Conservation (phyloP, 495 filamentous ascomycete species). For the Penicillium verhagenii region DNA sequence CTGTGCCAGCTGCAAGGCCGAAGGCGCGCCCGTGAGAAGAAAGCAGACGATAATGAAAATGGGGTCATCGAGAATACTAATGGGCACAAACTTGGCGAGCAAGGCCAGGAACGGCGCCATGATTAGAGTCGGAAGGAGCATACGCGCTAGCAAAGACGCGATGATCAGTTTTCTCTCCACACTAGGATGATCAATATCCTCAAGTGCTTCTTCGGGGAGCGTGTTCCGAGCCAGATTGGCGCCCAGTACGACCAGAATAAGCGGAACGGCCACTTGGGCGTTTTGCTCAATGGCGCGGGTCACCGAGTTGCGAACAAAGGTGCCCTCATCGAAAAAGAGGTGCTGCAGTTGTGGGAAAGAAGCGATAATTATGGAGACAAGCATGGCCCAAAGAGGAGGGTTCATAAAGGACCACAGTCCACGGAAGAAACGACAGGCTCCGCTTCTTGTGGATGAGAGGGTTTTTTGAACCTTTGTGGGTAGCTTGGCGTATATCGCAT, state of each 20-base stretch:
- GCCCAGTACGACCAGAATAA: conserved; percentile 95
- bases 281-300: conserved; percentile 82
- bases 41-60: conserved; percentile 98
- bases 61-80: conserved; percentile 95
- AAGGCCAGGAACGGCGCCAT: conserved; percentile 92
- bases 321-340: conserved; percentile 84
- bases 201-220: conserved; percentile 52
- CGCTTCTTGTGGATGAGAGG: conserved; percentile 43
- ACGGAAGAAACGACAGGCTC: conserved; percentile 50
- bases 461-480: conserved; percentile 57
- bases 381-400: conserved; percentile 96
- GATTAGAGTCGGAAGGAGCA: conserved; percentile 87
- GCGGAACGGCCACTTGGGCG: conserved; percentile 86
- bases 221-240: conserved; percentile 87
- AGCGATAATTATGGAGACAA: conserved; percentile 81
- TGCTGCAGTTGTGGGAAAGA: conserved; percentile 81
- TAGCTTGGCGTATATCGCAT: conserved; percentile 44
- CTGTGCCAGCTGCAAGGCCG: conserved; percentile 91
- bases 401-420: conserved; percentile 96
- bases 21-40: conserved; percentile 90
- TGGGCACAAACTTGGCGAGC: conserved; percentile 85
- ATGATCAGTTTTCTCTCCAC: conserved; percentile 79
- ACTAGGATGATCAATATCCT: conserved; percentile 56
- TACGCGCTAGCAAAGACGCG: conserved; percentile 80
- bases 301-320: conserved; percentile 89